Base-by-base conservation (phyloP, 1,139 yeast species). In the Suhomyces bokatorum region DNA sequence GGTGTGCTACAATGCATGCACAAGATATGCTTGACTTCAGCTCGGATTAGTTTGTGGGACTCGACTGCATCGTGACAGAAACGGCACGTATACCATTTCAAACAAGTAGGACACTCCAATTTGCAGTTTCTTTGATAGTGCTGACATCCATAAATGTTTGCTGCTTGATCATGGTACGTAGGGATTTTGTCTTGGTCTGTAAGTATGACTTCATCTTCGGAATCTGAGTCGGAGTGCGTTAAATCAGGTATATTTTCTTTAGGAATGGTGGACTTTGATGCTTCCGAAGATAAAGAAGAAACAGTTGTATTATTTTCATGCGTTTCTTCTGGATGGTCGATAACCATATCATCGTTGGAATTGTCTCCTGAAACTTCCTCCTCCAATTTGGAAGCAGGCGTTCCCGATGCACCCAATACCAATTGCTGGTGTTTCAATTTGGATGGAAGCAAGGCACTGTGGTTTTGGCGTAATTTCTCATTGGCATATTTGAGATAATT, bases 91-190 rank as follows among this genome's bases (percentile, higher is more conserved):
- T 73, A 83, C 95, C 96, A 91, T 56, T 75, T 73, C 36, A 68
- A 65, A 60, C 98, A 90, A 1, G 76, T 73, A 8, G 87, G 77
- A 60, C 98, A 90, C 59, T 88, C 95, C 43, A 87, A 64, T 60
- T 90, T 89, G 65, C 96, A 89, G 50, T 85, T 85, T 26, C 95
- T 72, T 58, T 82, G 87, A 64, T 91, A 91, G 64, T 91, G 98
- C 20, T 68, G 68, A 62, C 98, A 91, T 2, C 97, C 97, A 28
- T 84, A 62, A 3, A 78, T 69, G 2, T 70, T 67, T 16, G 55
- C 51, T 30, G 42, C 39, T 4, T 53, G 36, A 48, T 77, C 75
- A 54, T 73, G 71, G 57, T 73, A 87, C 0, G 85, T 69, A 2
- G 85, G 78, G 26, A 55, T 52, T 35, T 65, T 69, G 55, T 86